Evolutionary conservation across 345 rosid species (phyloP), one percentile per base, ranked within the genome.

Genomic region (Gossypium anomalum): DNA sequence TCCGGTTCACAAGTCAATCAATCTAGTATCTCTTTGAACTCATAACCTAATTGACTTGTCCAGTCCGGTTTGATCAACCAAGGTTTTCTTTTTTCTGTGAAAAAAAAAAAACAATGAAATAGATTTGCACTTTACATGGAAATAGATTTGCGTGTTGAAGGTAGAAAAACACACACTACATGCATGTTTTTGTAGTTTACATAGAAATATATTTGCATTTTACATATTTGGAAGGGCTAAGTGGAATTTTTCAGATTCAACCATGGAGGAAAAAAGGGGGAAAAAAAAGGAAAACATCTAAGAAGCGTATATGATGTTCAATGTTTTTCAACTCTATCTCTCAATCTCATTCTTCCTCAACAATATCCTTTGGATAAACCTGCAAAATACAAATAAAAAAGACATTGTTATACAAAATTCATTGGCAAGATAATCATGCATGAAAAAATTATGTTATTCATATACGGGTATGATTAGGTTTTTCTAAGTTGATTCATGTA

Each of bases 291-390:
- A 34, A 34, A 34, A 20, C 9, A 53, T 20, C 62, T 22, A 23
- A 58, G 7, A 58, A 23, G 27, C 51, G 5, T 44, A 12, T 13
- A 1, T 7, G 0, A 58, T 38, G 15, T 67, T 44, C n/a, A 44
- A 44, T 66, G 53, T 20, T 23, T 58, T 23, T 22, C 15, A 52
- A 29, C 63, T 71, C 14, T 34, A 70, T 59, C 7, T 52, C 7
- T 17, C 5, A 48, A 34, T 34, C 49, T 71, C 34, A 73, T 55
- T 17, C 20, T 57, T 17, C 2, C 9, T 25, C 20, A 47, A 41
- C 14, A 56, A 19, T 56, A 38, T 77, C 74, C 19, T 74, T 77
- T 0, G 85, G 82, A 47, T 73, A 67, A 57, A 81, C 75, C 87
- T 81, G 69, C 55, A 71, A 55, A 72, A 25, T 1, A 22, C 71